phyloP scores from a whole-genome alignment of 2,329 filamentous ascomycete genomes.

The Neonectria sp. region DNA sequence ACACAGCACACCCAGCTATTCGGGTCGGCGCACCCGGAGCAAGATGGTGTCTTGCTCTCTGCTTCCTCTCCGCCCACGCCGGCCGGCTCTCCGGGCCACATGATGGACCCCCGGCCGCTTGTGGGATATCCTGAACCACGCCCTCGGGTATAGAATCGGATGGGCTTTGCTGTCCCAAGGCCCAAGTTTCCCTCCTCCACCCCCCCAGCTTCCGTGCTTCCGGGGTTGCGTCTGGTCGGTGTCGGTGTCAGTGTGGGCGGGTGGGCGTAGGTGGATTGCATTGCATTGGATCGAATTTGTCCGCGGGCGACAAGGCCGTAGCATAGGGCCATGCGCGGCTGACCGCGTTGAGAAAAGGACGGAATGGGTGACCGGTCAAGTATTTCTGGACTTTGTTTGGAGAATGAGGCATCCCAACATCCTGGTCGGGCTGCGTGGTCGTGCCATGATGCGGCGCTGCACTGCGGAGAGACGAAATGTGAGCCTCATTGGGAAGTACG shows the following conservation, averaged over 20 bases:
- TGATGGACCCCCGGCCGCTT: conserved; percentile 26
- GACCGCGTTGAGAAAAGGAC: conserved; percentile 37
- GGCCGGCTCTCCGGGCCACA: conserved; percentile 18
- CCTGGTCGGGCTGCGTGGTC: conserved; percentile 34
- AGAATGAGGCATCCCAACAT: conserved; percentile 22
- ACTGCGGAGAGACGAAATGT: conserved; percentile 29
- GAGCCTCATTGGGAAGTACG: conserved; percentile 40
- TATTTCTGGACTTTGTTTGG: conserved; percentile 19
- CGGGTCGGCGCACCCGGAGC: conserved; percentile 27
- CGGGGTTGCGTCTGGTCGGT: conserved; percentile 7
- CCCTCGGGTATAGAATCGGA: conserved; percentile 25
- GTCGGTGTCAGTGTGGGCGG: conserved; percentile 5
- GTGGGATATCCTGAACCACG: conserved; percentile 32
- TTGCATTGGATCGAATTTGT: neutral
- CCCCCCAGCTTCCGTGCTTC: conserved; percentile 25
- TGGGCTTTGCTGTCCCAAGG: too few relatives aligned
- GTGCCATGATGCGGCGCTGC: conserved; percentile 33
- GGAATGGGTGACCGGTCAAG: conserved; percentile 34
- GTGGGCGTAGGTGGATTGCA: conserved; percentile 22
- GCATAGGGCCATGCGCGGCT: conserved; percentile 39
- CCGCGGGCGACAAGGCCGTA: conserved; percentile 24
- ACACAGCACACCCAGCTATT: conserved; percentile 18
- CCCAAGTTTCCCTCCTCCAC: neutral
- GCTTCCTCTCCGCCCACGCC: neutral
- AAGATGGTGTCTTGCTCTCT: conserved; percentile 19